A percentile compares a stretch with the other conserved stretches of the same genome.
Conservation (phyloP, 2,329 filamentous ascomycete species). For the Fusarium bactridioides region DNA sequence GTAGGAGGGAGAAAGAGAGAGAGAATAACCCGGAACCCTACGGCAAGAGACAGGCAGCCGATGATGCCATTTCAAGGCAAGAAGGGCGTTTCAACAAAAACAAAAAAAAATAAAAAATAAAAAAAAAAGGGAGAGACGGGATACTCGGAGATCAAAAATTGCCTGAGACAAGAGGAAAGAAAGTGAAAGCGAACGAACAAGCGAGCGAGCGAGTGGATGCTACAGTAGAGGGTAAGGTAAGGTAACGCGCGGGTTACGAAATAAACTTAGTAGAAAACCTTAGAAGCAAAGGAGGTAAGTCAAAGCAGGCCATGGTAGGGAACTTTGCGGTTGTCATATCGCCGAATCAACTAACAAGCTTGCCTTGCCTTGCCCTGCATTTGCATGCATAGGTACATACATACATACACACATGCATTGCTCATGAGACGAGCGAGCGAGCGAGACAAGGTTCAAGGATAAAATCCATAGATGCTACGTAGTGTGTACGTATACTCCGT, state of each 20-base stretch:
- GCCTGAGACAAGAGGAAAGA: slow-evolving; percentile 25
- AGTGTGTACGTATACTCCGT: neutral
- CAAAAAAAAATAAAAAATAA: neutral
- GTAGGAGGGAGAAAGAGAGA: neutral
- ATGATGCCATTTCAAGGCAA: slow-evolving; percentile 17
- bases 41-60: neutral
- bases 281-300: slow-evolving; percentile 3
- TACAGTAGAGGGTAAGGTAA: neutral
- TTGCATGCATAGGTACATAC: neutral
- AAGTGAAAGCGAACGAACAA: slow-evolving; percentile 2
- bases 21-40: slow-evolving; percentile 15
- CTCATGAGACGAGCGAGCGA: slow-evolving; percentile 7
- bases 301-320: slow-evolving; percentile 3
- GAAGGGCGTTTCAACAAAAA: slow-evolving; percentile 7
- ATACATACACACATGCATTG: neutral
- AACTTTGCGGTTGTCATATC: slow-evolving; percentile 26
- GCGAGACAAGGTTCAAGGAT: slow-evolving; percentile 26
- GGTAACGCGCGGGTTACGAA: slow-evolving; percentile 14
- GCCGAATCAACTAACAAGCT: slow-evolving; percentile 32
- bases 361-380: slow-evolving; percentile 2
- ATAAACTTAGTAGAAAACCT: slow-evolving; percentile 16
- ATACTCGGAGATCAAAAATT: neutral
- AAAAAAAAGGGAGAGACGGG: slow-evolving; percentile 1
- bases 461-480: slow-evolving; percentile 9
- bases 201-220: neutral